These are phyloP conservation scores for Diaporthe vaccinii DNA, from an alignment of 2,329 filamentous ascomycete genomes.

Conservation along the genomic window DNA sequence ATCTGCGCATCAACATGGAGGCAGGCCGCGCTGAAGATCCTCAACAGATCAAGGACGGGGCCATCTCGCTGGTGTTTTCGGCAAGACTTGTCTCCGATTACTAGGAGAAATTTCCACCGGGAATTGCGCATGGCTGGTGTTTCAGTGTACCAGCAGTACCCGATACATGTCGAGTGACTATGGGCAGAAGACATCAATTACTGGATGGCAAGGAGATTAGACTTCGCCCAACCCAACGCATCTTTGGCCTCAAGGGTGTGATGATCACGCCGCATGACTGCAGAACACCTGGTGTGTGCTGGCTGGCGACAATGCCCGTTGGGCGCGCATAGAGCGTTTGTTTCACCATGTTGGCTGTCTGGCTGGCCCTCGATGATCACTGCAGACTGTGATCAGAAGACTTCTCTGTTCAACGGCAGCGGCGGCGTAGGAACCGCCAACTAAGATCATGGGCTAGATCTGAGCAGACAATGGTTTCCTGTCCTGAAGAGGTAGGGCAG, in stretches of 20 bases:
- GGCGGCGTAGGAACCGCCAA: neutral
- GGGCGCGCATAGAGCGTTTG: conserved; percentile 21
- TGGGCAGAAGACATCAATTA: neutral
- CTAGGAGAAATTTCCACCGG: conserved; percentile 6
- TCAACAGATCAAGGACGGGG: neutral
- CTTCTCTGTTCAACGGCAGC: neutral
- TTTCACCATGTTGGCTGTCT: conserved; percentile 1
- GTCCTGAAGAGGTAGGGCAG: neutral
- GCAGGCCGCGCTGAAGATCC: conserved; percentile 8
- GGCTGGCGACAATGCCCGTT: conserved; percentile 6
- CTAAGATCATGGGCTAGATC: neutral
- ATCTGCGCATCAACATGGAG: neutral
- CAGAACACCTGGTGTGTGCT: conserved; percentile 1
- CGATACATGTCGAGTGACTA: conserved; percentile 22
- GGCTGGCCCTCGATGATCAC: neutral
- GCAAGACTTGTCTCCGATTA: neutral
- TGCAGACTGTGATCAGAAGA: conserved; percentile 5
- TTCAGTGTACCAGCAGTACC: conserved; percentile 26
- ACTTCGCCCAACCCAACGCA: conserved; percentile 10
- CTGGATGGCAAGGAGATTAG: conserved; percentile 22
- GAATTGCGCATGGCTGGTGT: neutral
- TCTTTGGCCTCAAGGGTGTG: conserved; percentile 13
- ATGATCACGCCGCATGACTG: conserved; percentile 36
- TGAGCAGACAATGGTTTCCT: neutral
- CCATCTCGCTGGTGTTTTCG: conserved; percentile 6